These are phyloP conservation scores for Coffea eugenioides DNA, from an alignment of 257 asterid species.

Conservation along the genomic window DNA sequence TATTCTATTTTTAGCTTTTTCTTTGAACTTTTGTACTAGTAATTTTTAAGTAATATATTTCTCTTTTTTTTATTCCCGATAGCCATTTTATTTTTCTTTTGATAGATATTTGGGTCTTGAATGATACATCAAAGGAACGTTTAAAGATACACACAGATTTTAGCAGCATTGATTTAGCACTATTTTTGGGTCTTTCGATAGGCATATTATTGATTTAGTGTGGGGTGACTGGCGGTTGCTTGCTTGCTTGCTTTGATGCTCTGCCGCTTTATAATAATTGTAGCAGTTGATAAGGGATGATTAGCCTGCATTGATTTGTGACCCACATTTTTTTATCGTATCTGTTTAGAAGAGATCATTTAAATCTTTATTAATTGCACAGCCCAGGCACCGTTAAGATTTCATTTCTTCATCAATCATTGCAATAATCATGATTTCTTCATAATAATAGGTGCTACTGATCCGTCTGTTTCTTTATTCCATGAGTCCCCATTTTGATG, in stretches of 20 bases:
- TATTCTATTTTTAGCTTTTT: conserved; percentile 18
- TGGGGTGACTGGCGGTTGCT: no score
- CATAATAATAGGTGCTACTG: neutral
- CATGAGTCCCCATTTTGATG: neutral
- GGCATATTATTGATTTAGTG: no score
- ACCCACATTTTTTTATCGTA: conserved; percentile 20
- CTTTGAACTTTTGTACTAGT: no score
- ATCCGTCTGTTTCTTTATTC: neutral
- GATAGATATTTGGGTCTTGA: neutral
- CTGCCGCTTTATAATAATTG: conserved; percentile 15
- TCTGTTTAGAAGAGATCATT: neutral
- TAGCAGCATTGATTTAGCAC: no score
- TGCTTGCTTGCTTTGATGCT: conserved; percentile 7
- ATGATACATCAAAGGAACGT: neutral
- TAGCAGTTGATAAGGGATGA: conserved; percentile 8
- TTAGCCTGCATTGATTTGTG: conserved; percentile 7
- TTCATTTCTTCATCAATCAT: conserved; percentile 15
- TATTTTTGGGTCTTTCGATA: no score
- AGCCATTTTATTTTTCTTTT: neutral
- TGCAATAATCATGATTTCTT: neutral
- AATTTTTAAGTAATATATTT: neutral
- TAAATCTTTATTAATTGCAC: neutral
- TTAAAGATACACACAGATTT: no score
- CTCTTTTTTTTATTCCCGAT: no score
- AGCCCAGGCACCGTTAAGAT: neutral